These are phyloP conservation scores for Cordyceps militaris DNA, from an alignment of 2,329 filamentous ascomycete genomes.

Conservation along the genomic window DNA sequence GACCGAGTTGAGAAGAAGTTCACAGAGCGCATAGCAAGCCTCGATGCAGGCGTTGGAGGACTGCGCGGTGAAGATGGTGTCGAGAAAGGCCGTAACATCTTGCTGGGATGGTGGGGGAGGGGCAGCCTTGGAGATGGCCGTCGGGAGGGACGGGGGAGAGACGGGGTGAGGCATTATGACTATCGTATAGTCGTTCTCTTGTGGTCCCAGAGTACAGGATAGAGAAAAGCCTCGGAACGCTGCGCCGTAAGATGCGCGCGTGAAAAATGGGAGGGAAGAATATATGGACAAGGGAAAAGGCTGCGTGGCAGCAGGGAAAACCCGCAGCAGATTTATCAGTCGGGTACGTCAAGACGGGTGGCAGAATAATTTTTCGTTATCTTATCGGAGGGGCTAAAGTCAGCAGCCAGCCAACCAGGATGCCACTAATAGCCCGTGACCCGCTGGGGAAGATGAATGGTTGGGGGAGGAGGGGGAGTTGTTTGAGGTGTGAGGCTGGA, in stretches of 20 bases:
- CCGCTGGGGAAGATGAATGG: conserved; percentile 2
- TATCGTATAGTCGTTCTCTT: conserved; percentile 7
- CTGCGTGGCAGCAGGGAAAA: conserved; percentile 10
- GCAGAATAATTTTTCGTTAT: conserved; percentile 13
- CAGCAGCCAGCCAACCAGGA: conserved; percentile 9
- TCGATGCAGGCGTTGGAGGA: conserved; percentile 64
- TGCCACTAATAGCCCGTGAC: conserved; percentile 5
- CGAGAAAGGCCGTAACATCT: conserved; percentile 58
- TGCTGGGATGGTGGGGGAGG: conserved; percentile 55
- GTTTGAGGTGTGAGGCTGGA: neutral
- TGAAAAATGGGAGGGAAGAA: neutral
- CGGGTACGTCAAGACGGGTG: neutral
- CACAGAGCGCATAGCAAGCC: conserved; percentile 54
- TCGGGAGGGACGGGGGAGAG: conserved; percentile 34
- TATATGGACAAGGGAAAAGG: conserved; percentile 6
- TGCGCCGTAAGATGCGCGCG: conserved; percentile 12
- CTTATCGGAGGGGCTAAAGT: conserved; percentile 10
- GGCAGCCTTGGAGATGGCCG: conserved; percentile 41
- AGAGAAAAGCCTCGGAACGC: conserved; percentile 5
- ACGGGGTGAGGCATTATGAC: conserved; percentile 41
- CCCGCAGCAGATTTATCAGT: neutral
- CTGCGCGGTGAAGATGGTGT: conserved; percentile 61
- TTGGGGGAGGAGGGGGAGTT: neutral
- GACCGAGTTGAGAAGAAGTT: conserved; percentile 47
- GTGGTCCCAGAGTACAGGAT: neutral